Base-by-base conservation (phyloP, 768 basidiomycete species). In the Amanita pseudoporphyria region DNA sequence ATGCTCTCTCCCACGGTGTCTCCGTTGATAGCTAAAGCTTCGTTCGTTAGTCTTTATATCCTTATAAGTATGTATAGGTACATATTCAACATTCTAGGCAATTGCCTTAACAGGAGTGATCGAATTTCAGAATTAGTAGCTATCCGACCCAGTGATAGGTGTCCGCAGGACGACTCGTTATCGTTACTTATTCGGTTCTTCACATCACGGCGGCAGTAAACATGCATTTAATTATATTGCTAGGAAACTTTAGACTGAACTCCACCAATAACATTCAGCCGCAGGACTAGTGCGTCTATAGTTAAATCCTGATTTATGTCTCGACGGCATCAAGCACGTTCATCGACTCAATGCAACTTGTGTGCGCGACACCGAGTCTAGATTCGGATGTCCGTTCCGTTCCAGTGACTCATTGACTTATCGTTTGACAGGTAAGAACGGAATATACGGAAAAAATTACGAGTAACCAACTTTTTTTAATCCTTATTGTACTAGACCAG, bases 1-100 rank as follows among this genome's bases (percentile, higher is more conserved):
- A 38, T 28, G 22, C 3, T 37, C 22, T 47, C 46, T 47, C 46
- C 36, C 46, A 36, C 24, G 46, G 36, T 13, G 18, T 45, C 31
- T 31, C 18, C 14, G 22, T 33, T 22, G 19, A 35, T 24, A 36
- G 10, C 12, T 45, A 28, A 24, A 26, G 18, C 44, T 18, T 45
- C 14, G 44, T 7, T 28, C 26, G 26, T 28, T 28, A 35, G 12
- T 16, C 31, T 9, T 28, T 43, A 43, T 43, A 43, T 26, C 24
- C 22, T 28, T 24, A 28, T 42, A 28, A 18, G 21, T 0, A n/a
- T 43, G 16, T 40, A 16, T 28, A 43, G 26, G 14, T 28, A 28
- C 18, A 43, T 43, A 43, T 43, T 26, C 16, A 16, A 43, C 41
- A 28, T 42, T 42, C 41, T 26, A 42, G 13, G 21, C 6, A 19